Evolutionary conservation across 1,284 basidiomycete species (phyloP), one percentile per base, ranked within the genome.

Genomic region (Apiotrichum domesticum): DNA sequence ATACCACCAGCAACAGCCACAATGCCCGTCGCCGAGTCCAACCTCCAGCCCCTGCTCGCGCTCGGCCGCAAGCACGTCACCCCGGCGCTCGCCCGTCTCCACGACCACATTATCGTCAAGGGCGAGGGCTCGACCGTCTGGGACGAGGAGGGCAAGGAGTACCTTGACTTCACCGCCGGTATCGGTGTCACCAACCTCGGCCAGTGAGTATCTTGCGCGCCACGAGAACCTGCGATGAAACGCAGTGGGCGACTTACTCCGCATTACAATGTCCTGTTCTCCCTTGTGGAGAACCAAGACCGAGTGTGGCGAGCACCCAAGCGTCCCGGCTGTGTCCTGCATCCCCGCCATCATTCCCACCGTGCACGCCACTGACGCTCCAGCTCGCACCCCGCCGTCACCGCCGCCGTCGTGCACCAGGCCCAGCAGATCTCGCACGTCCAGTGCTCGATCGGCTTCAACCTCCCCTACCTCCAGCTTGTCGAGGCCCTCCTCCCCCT

Each of bases 151-250:
- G 88, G 87, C 8, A 80, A 82, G 52, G 80, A 77, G 65, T 69
- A 87, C 70, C 80, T 92, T 51, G 89, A 91, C 76, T 91, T 92
- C 67, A 90, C 87, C 3, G 83, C 82, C 67, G 90, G 90, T n/a
- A 92, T 91, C 64, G 88, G 87, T 41, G 80, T 73, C 43, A 58
- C 59, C 52, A 63, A 60, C 58, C 61, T 59, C 40, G 58, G 54
- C 63, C 56, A 57, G 48, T 62, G 40, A 53, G 49, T 62, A n/a
- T 9, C 3, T 29, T 29, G 37, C 14, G 11, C 5, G n/a, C 46
- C 46, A 13, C 15, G 2, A 37, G 51, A 39, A 39, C 2, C 37
- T 13, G 37, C 37, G 37, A 39, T 2, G 37, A 8, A 29, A 3
- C 29, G 29, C 29, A 29, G 29, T 29, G 29, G 29, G 29, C 3